phyloP scores from a whole-genome alignment of 257 asterid genomes.

The Haberlea rhodopensis region DNA sequence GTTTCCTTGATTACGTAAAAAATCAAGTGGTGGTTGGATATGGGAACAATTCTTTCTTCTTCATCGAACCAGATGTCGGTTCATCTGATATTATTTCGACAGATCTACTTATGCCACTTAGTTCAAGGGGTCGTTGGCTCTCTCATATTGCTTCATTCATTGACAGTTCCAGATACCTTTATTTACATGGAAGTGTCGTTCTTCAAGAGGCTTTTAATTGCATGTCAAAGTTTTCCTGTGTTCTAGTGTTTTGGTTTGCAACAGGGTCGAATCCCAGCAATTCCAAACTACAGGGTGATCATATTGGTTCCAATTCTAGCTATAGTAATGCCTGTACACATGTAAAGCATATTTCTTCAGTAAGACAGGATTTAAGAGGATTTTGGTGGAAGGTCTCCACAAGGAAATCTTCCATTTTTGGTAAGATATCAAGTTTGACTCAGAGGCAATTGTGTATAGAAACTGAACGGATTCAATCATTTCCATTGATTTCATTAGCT shows the following conservation, averaged over 20 bases:
- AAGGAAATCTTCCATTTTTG: conserved; percentile 39
- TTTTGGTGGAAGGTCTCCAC: conserved; percentile 38
- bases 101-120: conserved; percentile 63
- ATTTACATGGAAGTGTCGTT: conserved; percentile 59
- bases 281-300: conserved; percentile 32
- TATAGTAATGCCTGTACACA: conserved; percentile 34
- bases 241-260: conserved; percentile 62
- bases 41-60: conserved; percentile 51
- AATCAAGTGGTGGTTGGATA: conserved; percentile 20
- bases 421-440: conserved; percentile 56
- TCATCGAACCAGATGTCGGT: conserved; percentile 52
- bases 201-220: conserved; percentile 69
- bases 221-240: conserved; percentile 70
- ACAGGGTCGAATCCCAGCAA: conserved; percentile 53
- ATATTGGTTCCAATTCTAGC: conserved; percentile 33
- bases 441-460: conserved; percentile 54
- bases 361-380: conserved; percentile 40
- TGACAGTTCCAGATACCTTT: conserved; percentile 53
- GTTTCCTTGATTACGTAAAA: conserved; percentile 16
- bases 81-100: conserved; percentile 45
- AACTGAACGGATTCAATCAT: conserved; percentile 54
- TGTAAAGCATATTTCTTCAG: conserved; percentile 43
- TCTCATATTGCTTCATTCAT: conserved; percentile 48
- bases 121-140: conserved; percentile 43
- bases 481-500: conserved; percentile 67